Conservation (phyloP, 768 basidiomycete species). For the Mycena rebaudengoi region DNA sequence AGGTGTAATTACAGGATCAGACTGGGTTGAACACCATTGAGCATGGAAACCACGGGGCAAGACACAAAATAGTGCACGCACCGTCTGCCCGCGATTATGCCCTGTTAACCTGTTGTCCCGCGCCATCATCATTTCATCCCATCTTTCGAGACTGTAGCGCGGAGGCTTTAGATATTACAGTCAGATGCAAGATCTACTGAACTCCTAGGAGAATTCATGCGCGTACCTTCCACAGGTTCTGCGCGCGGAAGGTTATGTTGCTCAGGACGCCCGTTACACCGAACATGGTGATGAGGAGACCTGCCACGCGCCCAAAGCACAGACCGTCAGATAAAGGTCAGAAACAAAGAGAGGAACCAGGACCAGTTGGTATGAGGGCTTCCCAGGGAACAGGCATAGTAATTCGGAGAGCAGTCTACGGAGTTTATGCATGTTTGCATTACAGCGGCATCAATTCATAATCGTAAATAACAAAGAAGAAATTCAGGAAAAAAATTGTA, state of each 20-base stretch:
- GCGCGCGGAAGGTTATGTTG: slow-evolving; percentile 76
- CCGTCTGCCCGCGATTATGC: slow-evolving; percentile 84
- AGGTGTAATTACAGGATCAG: slow-evolving; percentile 23
- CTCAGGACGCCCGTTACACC: slow-evolving; percentile 90
- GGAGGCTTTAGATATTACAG: slow-evolving; percentile 63
- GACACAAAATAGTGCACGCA: slow-evolving; percentile 49
- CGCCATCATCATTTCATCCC: slow-evolving; percentile 98
- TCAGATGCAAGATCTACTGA: not conserved
- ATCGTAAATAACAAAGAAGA: not conserved
- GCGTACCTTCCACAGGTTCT: slow-evolving; percentile 91
- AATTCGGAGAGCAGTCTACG: not conserved
- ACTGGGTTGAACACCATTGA: slow-evolving; percentile 9
- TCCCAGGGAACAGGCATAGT: slow-evolving; percentile 97
- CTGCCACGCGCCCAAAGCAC: slow-evolving; percentile 45
- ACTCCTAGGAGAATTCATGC: not conserved
- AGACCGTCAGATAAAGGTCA: slow-evolving; percentile 18
- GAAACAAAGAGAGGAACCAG: slow-evolving; percentile 20
- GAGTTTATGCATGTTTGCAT: not conserved
- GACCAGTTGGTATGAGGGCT: slow-evolving; percentile 95
- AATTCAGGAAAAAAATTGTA: too few species aligned
- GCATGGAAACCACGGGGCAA: not conserved
- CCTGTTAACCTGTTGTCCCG: slow-evolving; percentile 91
- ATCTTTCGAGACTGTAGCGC: slow-evolving; percentile 85
- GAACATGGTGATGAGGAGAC: slow-evolving; percentile 88
- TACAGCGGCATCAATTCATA: not conserved